Evolutionary conservation across 768 basidiomycete species (phyloP).

Genomic region (Pleurotus giganteus): DNA sequence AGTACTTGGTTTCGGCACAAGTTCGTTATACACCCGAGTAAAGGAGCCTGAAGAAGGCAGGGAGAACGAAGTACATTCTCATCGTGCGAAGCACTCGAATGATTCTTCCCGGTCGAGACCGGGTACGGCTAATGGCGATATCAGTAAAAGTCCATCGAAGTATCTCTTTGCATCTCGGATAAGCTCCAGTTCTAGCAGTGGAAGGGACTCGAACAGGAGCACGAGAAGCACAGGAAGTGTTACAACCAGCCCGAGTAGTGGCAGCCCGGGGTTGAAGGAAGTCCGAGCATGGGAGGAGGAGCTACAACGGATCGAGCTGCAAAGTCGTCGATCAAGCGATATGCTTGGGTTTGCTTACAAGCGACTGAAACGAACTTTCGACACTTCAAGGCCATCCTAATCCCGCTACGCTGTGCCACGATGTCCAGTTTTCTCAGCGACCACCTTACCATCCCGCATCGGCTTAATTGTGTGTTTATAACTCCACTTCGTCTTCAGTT

Average conservation of each 20-base stretch:
- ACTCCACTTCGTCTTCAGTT: neutral
- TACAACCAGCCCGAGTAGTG: slow-evolving; percentile 13
- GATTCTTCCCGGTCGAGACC: slow-evolving; percentile 5
- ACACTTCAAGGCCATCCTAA: slow-evolving; percentile 2
- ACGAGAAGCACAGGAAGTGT: slow-evolving; percentile 18
- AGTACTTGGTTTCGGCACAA: slow-evolving; percentile 28
- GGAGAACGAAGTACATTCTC: slow-evolving; percentile 6
- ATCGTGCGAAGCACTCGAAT: neutral
- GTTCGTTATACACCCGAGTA: slow-evolving; percentile 12
- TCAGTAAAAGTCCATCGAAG: neutral
- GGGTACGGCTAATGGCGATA: slow-evolving; percentile 7
- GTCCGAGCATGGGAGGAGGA: slow-evolving; percentile 79
- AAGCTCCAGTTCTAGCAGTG: slow-evolving; percentile 25
- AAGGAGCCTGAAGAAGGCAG: slow-evolving; percentile 7
- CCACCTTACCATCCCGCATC: neutral
- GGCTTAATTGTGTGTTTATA: slow-evolving; percentile 5
- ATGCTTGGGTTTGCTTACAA: slow-evolving; percentile 43
- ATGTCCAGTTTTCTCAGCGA: no score
- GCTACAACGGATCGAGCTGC: slow-evolving; percentile 65
- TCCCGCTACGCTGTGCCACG: no score
- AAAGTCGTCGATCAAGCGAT: slow-evolving; percentile 49
- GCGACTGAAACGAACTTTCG: slow-evolving; percentile 15
- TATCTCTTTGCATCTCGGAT: slow-evolving; percentile 19
- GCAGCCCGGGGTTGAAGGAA: slow-evolving; percentile 27
- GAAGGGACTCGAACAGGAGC: slow-evolving; percentile 32